These are phyloP conservation scores for Mortierella antarctica DNA, from an alignment of 192 early-diverging fungal genomes.

Conservation along the genomic window DNA sequence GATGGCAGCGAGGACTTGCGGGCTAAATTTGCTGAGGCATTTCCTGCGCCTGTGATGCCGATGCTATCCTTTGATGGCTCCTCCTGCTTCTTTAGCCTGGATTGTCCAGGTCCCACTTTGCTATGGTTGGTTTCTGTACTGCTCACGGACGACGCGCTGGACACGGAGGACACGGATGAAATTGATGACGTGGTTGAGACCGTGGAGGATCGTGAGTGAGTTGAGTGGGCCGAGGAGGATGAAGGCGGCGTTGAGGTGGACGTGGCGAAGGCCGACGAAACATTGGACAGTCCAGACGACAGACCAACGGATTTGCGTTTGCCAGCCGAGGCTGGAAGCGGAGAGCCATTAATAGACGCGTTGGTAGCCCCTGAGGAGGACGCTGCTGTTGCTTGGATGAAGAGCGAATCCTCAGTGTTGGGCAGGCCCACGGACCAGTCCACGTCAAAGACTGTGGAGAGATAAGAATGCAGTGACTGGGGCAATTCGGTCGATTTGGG, in stretches of 20 bases:
- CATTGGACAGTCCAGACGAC: slow-evolving; percentile 14
- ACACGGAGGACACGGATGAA: slow-evolving; percentile 6
- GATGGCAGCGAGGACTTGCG: slow-evolving; percentile 35
- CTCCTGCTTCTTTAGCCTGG: slow-evolving; percentile 1
- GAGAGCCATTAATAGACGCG: not conserved
- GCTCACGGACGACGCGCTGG: slow-evolving; percentile 14
- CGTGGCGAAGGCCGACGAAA: not conserved
- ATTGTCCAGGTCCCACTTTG: not conserved
- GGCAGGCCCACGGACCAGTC: slow-evolving; percentile 42
- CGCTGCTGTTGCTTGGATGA: slow-evolving; percentile 7
- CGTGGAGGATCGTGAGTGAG: slow-evolving; percentile 18
- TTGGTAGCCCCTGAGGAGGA: not conserved
- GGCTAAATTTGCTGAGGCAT: not conserved
- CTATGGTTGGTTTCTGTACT: not conserved
- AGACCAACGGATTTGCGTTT: slow-evolving; percentile 39
- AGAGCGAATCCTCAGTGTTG: slow-evolving; percentile 35
- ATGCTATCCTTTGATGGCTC: not conserved
- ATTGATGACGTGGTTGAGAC: slow-evolving; percentile 11
- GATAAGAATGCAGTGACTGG: slow-evolving; percentile 35
- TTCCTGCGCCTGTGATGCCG: not conserved
- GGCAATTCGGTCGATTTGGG: slow-evolving; percentile 43
- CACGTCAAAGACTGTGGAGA: slow-evolving; percentile 47
- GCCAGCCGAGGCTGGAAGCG: slow-evolving; percentile 1
- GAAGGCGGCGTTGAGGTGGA: not conserved
- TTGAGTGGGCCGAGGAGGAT: slow-evolving; percentile 4